Evolutionary conservation across 164 flowering plant genomes (phyloP).

Genomic region (Hamamelis virginiana): DNA sequence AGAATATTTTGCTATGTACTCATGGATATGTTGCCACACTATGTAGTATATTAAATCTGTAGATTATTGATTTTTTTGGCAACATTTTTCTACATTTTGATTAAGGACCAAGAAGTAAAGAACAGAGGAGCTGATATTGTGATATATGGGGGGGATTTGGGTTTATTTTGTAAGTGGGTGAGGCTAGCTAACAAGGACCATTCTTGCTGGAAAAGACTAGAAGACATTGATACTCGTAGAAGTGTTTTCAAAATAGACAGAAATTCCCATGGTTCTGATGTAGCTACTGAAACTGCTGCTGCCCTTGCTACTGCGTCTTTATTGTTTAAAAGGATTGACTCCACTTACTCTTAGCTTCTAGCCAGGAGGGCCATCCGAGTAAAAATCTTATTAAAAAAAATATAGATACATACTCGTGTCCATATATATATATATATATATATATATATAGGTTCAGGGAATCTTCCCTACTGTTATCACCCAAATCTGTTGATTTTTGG

Average conservation of each 20-base stretch:
- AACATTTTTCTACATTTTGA: too few species aligned
- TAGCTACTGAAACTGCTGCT: slow-evolving; percentile 93
- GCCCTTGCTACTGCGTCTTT: slow-evolving; percentile 93
- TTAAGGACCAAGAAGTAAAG: too few species aligned
- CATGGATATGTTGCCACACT: too few species aligned
- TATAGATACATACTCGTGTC: neutral
- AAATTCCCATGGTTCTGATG: slow-evolving; percentile 75
- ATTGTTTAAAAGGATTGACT: slow-evolving; percentile 74
- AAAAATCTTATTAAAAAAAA: slow-evolving; percentile 1
- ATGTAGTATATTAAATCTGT: too few species aligned
- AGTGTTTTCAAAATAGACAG: slow-evolving; percentile 60
- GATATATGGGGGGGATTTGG: too few species aligned
- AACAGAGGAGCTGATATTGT: too few species aligned
- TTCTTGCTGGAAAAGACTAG: slow-evolving; percentile 94
- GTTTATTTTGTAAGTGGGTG: slow-evolving; percentile 95
- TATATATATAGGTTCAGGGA: neutral
- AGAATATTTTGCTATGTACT: too few species aligned
- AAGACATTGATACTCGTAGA: slow-evolving; percentile 94
- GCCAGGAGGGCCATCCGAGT: slow-evolving; percentile 67
- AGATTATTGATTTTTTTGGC: slow-evolving; percentile 4
- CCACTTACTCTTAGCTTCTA: slow-evolving; percentile 70
- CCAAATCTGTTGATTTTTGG: neutral
- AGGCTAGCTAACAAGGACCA: slow-evolving; percentile 84
- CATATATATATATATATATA: neutral
- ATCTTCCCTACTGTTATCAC: neutral